Evolutionary conservation across 2,329 filamentous ascomycete genomes (phyloP).

Genomic region (Emydomyces testavorans): DNA sequence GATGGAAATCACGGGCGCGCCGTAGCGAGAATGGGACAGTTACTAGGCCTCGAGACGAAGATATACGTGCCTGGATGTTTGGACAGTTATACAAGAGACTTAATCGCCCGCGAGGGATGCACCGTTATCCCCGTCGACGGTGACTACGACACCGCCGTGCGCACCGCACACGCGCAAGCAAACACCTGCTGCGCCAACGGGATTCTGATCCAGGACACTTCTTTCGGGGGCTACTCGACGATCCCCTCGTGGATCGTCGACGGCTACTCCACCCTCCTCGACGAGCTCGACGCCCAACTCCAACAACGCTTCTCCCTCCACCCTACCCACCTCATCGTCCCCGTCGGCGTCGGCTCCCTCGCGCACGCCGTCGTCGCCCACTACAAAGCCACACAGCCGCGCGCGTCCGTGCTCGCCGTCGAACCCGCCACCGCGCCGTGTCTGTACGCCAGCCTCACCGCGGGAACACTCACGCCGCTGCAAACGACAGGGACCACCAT

Average conservation of each 20-base stretch:
- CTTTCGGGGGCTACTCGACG: slow-evolving; percentile 54
- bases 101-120: slow-evolving; percentile 54
- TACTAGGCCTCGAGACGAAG: slow-evolving; percentile 44
- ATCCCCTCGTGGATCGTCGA: slow-evolving; percentile 66
- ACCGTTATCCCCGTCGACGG: slow-evolving; percentile 45
- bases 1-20: slow-evolving; percentile 71
- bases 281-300: slow-evolving; percentile 55
- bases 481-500: slow-evolving; percentile 52
- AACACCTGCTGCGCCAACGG: slow-evolving; percentile 27
- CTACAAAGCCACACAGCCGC: slow-evolving; percentile 42
- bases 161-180: slow-evolving; percentile 37
- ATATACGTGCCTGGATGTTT: slow-evolving; percentile 56
- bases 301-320: slow-evolving; percentile 28
- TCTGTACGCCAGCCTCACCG: slow-evolving; percentile 39
- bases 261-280: slow-evolving; percentile 62
- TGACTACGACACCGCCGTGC: slow-evolving; percentile 54
- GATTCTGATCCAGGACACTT: slow-evolving; percentile 57
- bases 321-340: slow-evolving; percentile 45
- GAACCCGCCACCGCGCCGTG: slow-evolving; percentile 56
- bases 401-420: slow-evolving; percentile 48
- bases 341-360: slow-evolving; percentile 62
- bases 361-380: slow-evolving; percentile 57
- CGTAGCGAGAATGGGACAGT: slow-evolving; percentile 54
- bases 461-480: slow-evolving; percentile 40
- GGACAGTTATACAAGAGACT: slow-evolving; percentile 40